These are phyloP conservation scores for Zoysia matrella DNA, from an alignment of 202 grass and related monocot species.

Conservation along the genomic window DNA sequence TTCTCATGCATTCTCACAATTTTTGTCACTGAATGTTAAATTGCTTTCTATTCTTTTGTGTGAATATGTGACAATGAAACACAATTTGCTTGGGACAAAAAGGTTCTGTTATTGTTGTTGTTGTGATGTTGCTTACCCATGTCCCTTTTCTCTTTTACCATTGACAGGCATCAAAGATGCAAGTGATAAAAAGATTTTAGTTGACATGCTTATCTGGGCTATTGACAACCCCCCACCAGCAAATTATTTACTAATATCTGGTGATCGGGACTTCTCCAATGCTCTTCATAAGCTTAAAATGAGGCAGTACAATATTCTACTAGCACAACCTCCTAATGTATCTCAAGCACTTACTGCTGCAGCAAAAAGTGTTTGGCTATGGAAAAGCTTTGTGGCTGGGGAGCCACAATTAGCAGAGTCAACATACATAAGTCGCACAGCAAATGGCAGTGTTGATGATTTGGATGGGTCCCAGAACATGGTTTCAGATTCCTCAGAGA, in stretches of 20 bases:
- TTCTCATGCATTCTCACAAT: no score
- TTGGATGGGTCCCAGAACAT: slow-evolving; percentile 38
- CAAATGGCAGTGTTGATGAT: slow-evolving; percentile 45
- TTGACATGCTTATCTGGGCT: slow-evolving; percentile 97
- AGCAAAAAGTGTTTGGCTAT: no score
- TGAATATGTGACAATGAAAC: background rate
- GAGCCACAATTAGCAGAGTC: slow-evolving; percentile 64
- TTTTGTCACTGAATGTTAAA: no score
- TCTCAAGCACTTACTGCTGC: no score
- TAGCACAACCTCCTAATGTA: no score
- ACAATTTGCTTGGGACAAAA: no score
- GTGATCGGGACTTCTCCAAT: slow-evolving; percentile 95
- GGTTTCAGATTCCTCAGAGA: slow-evolving; percentile 49
- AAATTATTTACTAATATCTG: slow-evolving; percentile 94
- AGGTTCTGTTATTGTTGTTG: no score
- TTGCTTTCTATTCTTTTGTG: background rate
- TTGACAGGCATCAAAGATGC: slow-evolving; percentile 32
- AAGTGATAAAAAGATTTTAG: slow-evolving; percentile 89
- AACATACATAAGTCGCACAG: slow-evolving; percentile 65
- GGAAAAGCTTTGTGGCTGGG: no score
- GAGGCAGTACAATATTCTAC: slow-evolving; percentile 37
- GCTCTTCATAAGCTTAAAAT: slow-evolving; percentile 91
- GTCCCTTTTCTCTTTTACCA: slow-evolving; percentile 2
- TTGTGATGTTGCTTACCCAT: background rate
- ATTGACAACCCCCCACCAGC: slow-evolving; percentile 95